phyloP scores from a whole-genome alignment of 2,329 filamentous ascomycete genomes.

The Teratosphaeria nubilosa region DNA sequence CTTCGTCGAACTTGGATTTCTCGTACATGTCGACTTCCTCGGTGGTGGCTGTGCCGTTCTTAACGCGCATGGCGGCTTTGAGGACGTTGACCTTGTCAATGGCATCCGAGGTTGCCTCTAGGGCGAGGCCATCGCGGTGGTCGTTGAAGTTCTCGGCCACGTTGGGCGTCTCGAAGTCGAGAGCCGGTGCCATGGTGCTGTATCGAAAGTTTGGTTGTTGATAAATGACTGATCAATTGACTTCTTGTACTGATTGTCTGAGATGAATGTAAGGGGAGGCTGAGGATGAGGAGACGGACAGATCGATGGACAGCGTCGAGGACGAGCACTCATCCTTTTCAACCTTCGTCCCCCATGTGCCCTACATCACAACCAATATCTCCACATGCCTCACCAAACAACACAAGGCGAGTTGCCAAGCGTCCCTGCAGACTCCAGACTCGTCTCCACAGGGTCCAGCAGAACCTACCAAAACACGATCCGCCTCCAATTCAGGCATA shows the following conservation, averaged over 20 bases:
- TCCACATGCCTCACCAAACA: not conserved
- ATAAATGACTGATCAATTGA: not conserved
- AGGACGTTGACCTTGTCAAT: constrained; percentile 52
- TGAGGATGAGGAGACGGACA: not conserved
- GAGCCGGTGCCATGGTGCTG: constrained; percentile 36
- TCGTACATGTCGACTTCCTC: constrained; percentile 43
- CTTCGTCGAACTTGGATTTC: constrained; percentile 57
- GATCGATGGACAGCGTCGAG: not conserved
- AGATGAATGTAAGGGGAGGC: not conserved
- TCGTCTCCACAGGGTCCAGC: not conserved
- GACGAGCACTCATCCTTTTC: not conserved
- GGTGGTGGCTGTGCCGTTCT: constrained; percentile 35
- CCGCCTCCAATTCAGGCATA: not conserved
- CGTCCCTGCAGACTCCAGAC: not conserved
- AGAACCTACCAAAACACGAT: not conserved
- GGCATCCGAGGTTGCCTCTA: constrained; percentile 49
- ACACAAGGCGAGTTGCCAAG: not conserved
- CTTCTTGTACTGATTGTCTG: not conserved
- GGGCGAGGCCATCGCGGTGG: constrained; percentile 45
- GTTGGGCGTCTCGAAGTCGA: constrained; percentile 33
- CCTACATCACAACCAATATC: not conserved
- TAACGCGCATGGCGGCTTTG: constrained; percentile 44
- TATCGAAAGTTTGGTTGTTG: not conserved
- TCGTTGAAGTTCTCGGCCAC: constrained; percentile 35
- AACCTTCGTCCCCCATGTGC: not conserved